Conservation (phyloP, 345 rosid genomes). For the Diplotaxis tenuifolia region DNA sequence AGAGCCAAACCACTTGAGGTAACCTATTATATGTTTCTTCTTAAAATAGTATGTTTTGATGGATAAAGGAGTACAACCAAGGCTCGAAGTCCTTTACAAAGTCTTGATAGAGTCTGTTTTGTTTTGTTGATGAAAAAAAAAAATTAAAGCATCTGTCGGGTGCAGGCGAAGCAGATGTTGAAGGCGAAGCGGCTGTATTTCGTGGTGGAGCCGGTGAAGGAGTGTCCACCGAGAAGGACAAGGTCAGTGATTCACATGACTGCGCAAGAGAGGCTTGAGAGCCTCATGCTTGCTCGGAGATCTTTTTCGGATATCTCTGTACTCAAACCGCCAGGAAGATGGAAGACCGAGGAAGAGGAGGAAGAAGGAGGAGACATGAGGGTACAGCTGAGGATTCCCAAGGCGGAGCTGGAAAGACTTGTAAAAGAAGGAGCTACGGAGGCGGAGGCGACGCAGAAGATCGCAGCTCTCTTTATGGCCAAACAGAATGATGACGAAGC, state of each 20-base stretch:
- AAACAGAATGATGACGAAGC: constrained; percentile 9
- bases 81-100: too few species aligned
- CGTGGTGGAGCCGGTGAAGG: constrained; percentile 56
- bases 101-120: too few species aligned
- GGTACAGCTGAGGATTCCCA: constrained; percentile 65
- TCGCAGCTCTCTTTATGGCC: constrained; percentile 35
- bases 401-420: constrained; percentile 65
- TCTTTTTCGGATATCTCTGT: constrained; percentile 78
- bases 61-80: background rate
- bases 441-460: constrained; percentile 63
- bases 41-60: background rate
- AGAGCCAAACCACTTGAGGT: constrained; percentile 68
- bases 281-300: constrained; percentile 72
- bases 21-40: background rate
- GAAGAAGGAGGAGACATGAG: constrained; percentile 38
- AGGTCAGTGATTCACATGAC: constrained; percentile 74
- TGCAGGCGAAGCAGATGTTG: constrained; percentile 47
- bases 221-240: constrained; percentile 66
- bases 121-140: too few species aligned
- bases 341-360: constrained; percentile 2
- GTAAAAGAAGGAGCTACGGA: constrained; percentile 62
- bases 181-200: constrained; percentile 79
- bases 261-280: constrained; percentile 89
- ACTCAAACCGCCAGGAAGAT: constrained; percentile 36
- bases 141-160: too few species aligned